Conservation (phyloP, 1,284 basidiomycete species). For the Irpex lacteus region DNA sequence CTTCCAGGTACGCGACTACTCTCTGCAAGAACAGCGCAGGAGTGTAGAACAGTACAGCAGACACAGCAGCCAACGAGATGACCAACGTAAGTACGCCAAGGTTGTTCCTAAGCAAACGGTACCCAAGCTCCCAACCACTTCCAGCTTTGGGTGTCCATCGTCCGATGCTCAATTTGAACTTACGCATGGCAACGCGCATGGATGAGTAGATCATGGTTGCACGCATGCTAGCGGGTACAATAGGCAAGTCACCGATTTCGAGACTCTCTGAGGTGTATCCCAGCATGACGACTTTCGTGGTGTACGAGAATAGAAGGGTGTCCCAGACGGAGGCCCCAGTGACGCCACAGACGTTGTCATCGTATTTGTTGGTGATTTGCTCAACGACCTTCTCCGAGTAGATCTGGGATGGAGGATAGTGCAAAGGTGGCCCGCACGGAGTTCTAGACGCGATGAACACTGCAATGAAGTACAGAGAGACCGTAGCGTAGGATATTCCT, state of each 20-base stretch:
- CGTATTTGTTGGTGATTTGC: constrained; percentile 49
- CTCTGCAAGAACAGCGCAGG: constrained; percentile 76
- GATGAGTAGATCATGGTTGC: constrained; percentile 43
- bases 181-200: constrained; percentile 39
- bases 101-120: constrained; percentile 58
- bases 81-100: constrained; percentile 38
- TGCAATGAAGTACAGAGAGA: constrained; percentile 49
- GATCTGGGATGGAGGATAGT: constrained; percentile 68
- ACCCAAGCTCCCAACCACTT: constrained; percentile 62
- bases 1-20: constrained; percentile 75
- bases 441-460: constrained; percentile 53
- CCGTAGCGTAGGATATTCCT: constrained; percentile 45
- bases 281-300: constrained; percentile 80
- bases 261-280: constrained; percentile 71
- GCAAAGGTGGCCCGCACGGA: constrained; percentile 71
- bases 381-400: constrained; percentile 71
- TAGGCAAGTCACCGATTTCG: constrained; percentile 83
- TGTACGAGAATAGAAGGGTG: constrained; percentile 76
- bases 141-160: constrained; percentile 46
- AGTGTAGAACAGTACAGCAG: constrained; percentile 72
- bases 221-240: constrained; percentile 73
- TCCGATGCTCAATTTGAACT: constrained; percentile 40
- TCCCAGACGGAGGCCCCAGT: constrained; percentile 49
- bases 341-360: constrained; percentile 66
- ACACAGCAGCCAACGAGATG: constrained; percentile 53